Evolutionary conservation across 495 filamentous ascomycete genomes (phyloP).

Genomic region (Choiromyces venosus): DNA sequence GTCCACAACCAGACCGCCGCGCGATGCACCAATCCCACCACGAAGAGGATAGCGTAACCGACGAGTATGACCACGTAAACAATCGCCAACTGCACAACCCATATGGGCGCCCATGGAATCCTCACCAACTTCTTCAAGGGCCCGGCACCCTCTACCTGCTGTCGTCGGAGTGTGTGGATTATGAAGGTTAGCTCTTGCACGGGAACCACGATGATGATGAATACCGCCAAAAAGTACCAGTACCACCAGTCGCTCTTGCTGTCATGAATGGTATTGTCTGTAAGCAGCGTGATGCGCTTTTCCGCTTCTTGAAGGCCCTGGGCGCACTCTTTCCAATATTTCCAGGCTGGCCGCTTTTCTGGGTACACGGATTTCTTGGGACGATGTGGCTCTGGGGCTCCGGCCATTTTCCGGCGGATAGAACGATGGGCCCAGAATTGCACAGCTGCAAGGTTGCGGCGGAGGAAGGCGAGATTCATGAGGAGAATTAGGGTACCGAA

Average conservation of each 20-base stretch:
- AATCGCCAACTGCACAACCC: not conserved
- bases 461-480: not conserved
- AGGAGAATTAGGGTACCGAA: conserved; percentile 3
- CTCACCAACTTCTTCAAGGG: not conserved
- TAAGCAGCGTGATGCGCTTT: not conserved
- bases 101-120: not conserved
- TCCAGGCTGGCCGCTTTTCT: not conserved
- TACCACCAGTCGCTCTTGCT: conserved; percentile 1
- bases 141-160: not conserved
- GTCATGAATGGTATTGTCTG: not conserved
- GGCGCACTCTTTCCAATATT: not conserved
- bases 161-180: not conserved
- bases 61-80: not conserved
- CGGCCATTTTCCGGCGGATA: not conserved
- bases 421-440: not conserved
- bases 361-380: not conserved
- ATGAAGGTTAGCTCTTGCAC: conserved; percentile 5
- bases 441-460: not conserved
- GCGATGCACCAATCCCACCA: not conserved
- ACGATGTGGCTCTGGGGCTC: not conserved
- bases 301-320: not conserved
- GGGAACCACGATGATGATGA: not conserved
- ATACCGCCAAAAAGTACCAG: not conserved
- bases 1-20: not conserved
- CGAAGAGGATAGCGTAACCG: not conserved